These are phyloP conservation scores for Colletotrichum musae DNA, from an alignment of 2,329 filamentous ascomycete genomes.

Conservation along the genomic window DNA sequence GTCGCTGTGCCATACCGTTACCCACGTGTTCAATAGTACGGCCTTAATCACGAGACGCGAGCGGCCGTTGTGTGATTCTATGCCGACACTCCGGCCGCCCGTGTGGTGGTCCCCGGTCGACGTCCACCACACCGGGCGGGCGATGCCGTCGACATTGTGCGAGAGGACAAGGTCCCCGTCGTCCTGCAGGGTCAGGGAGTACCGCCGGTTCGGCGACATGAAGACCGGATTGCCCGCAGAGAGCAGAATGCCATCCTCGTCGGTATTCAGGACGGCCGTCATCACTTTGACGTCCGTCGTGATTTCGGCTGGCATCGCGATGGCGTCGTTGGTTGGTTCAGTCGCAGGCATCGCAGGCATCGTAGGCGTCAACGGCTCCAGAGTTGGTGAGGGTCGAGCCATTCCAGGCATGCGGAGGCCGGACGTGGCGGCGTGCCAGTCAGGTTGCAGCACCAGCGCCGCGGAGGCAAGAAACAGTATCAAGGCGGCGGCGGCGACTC, in stretches of 20 bases:
- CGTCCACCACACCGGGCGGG: slow-evolving; percentile 39
- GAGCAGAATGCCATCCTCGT: slow-evolving; percentile 30
- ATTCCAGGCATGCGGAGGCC: slow-evolving; percentile 10
- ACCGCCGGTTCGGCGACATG: slow-evolving; percentile 30
- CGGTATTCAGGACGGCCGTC: slow-evolving; percentile 17
- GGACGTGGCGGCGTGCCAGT: slow-evolving; percentile 24
- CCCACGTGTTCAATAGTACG: slow-evolving; percentile 32
- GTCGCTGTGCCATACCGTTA: slow-evolving; percentile 41
- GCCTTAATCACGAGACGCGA: slow-evolving; percentile 23
- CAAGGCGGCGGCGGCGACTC: slow-evolving; percentile 17
- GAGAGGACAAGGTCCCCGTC: slow-evolving; percentile 40
- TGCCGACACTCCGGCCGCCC: slow-evolving; percentile 19
- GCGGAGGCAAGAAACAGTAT: slow-evolving; percentile 23
- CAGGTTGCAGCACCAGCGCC: slow-evolving; percentile 16
- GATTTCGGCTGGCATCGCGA: neutral
- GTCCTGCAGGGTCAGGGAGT: slow-evolving; percentile 32
- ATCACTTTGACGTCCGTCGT: neutral
- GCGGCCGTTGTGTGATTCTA: slow-evolving; percentile 22
- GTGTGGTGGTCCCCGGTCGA: slow-evolving; percentile 32
- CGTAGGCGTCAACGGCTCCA: too few species aligned
- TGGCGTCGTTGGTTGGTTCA: neutral
- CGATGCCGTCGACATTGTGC: slow-evolving; percentile 16
- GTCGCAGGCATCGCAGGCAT: neutral
- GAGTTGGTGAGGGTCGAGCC: neutral
- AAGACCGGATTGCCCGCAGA: slow-evolving; percentile 24